These are phyloP conservation scores for Cladosporium sp. DNA, from an alignment of 2,329 filamentous ascomycete species.

Conservation along the genomic window DNA sequence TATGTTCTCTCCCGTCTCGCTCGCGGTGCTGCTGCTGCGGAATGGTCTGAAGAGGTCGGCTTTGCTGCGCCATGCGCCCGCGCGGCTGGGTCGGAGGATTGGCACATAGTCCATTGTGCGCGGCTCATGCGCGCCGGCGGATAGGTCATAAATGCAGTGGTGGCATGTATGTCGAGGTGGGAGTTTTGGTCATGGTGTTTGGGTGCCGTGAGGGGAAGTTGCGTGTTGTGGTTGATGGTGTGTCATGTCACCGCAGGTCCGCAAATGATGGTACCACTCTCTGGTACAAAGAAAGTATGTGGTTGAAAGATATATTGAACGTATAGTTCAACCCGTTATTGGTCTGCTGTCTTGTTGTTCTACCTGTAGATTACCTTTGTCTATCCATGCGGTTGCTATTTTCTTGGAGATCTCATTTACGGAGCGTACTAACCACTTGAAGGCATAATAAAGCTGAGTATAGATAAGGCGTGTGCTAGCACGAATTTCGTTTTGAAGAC, in stretches of 20 bases:
- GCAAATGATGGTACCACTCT: background rate
- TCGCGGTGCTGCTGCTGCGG: constrained; percentile 28
- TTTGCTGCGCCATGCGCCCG: constrained; percentile 33
- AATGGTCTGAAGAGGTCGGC: constrained; percentile 37
- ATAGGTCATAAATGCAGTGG: background rate
- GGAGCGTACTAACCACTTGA: background rate
- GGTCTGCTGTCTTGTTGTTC: background rate
- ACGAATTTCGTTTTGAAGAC: background rate
- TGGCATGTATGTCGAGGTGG: constrained; percentile 5
- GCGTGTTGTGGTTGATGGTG: background rate
- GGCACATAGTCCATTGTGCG: constrained; percentile 32
- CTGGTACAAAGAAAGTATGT: background rate
- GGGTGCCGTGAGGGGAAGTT: background rate
- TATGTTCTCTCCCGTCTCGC: constrained; percentile 29
- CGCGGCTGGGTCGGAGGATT: constrained; percentile 27
- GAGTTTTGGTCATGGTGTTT: background rate
- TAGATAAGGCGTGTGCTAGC: background rate
- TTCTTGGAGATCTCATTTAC: background rate
- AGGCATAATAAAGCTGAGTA: background rate
- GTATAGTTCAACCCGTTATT: background rate
- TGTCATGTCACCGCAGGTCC: background rate
- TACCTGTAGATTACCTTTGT: background rate
- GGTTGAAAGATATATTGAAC: background rate
- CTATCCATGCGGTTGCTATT: background rate
- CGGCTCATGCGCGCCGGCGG: constrained; percentile 2